Evolutionary conservation across 306 rosid genomes (phyloP).

Genomic region (Cucurbita pepo): DNA sequence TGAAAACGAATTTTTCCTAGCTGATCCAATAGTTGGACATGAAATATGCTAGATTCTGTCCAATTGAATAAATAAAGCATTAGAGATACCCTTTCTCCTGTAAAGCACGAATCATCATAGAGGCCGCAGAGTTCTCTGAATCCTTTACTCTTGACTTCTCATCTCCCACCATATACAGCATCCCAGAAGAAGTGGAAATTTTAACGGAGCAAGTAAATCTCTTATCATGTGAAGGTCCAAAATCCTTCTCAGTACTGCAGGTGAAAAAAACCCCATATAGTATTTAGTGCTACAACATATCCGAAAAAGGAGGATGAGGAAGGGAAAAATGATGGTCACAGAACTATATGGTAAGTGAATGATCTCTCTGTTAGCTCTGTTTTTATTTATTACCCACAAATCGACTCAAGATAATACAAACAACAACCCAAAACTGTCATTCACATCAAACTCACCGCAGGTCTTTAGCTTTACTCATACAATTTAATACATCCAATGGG

Average conservation of each 20-base stretch:
- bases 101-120: constrained; percentile 37
- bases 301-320: neutral
- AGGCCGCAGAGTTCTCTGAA: constrained; percentile 64
- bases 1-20: too few relatives aligned
- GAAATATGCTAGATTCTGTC: neutral
- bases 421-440: neutral
- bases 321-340: neutral
- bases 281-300: neutral
- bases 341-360: neutral
- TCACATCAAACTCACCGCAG: neutral
- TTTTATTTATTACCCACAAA: neutral
- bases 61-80: neutral
- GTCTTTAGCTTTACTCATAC: neutral
- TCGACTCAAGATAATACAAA: neutral
- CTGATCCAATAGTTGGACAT: too few relatives aligned
- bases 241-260: constrained; percentile 34
- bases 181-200: constrained; percentile 14
- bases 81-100: constrained; percentile 20
- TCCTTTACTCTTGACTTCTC: constrained; percentile 27
- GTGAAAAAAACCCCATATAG: neutral
- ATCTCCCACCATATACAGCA: constrained; percentile 20
- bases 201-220: constrained; percentile 28
- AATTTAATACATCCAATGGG: neutral
- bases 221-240: constrained; percentile 49
- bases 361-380: neutral